Percentiles rank a stretch among this genome's conserved stretches.
Evolutionary conservation across 2,329 filamentous ascomycete species (phyloP).

Genomic region (Tympanopsis confertula): DNA sequence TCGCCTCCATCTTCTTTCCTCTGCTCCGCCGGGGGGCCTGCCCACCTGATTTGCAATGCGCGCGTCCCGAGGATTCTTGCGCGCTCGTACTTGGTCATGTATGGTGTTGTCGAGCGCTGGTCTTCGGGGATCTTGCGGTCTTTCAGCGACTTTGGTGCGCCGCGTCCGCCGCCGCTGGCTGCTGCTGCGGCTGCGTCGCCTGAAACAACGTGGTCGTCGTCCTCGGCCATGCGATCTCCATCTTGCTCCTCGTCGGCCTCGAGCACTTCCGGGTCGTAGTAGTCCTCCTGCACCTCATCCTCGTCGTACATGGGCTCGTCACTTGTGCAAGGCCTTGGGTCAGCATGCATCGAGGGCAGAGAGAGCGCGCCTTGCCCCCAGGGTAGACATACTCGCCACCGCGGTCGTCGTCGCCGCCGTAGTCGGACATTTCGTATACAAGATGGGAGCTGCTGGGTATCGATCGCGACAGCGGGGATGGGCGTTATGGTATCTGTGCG

Average conservation of each 20-base stretch:
- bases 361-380: conserved; percentile 2
- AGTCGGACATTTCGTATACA: conserved; percentile 66
- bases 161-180: conserved; percentile 36
- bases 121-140: conserved; percentile 86
- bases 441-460: conserved; percentile 6
- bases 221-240: conserved; percentile 40
- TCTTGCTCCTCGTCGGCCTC: conserved; percentile 38
- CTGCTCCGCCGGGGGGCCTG: no score
- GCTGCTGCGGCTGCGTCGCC: conserved; percentile 52
- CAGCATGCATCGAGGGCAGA: background rate
- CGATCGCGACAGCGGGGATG: background rate
- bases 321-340: no score
- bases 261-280: conserved; percentile 39
- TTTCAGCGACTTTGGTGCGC: conserved; percentile 41
- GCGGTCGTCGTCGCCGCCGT: conserved; percentile 53
- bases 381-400: conserved; percentile 37
- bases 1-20: background rate
- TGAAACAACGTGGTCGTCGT: conserved; percentile 46
- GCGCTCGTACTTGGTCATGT: conserved; percentile 98
- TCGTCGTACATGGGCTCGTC: conserved; percentile 50
- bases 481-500: conserved; percentile 25
- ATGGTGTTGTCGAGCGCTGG: conserved; percentile 83
- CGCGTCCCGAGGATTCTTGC: conserved; percentile 87
- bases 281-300: conserved; percentile 38
- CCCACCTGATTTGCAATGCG: conserved; percentile 92